Conservation (phyloP, 768 basidiomycete species). For the Hortiboletus campestris region DNA sequence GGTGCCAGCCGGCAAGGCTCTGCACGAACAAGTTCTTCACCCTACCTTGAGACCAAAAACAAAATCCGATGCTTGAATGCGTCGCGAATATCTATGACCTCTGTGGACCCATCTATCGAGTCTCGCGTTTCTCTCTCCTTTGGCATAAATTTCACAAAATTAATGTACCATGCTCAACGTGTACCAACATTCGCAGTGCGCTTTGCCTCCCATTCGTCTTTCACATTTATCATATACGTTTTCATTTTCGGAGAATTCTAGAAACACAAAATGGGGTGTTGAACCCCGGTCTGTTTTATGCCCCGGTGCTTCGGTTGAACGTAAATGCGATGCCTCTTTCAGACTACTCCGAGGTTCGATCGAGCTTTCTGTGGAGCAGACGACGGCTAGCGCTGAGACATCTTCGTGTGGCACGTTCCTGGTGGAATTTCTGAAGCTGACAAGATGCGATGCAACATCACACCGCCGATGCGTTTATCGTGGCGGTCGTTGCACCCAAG, state of each 20-base stretch:
- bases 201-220: background rate
- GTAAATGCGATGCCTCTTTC: slow-evolving; percentile 4
- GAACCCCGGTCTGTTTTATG: slow-evolving; percentile 10
- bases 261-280: slow-evolving; percentile 26
- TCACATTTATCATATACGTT: slow-evolving; percentile 1
- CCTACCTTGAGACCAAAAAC: slow-evolving; percentile 42
- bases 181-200: slow-evolving; percentile 23
- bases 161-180: slow-evolving; percentile 23
- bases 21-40: slow-evolving; percentile 89
- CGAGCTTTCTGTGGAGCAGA: background rate
- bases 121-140: background rate
- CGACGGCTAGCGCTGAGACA: too few species aligned
- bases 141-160: background rate
- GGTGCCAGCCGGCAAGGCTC: slow-evolving; percentile 91
- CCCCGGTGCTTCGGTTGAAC: slow-evolving; percentile 1
- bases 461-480: background rate
- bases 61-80: slow-evolving; percentile 25
- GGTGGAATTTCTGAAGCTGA: background rate
- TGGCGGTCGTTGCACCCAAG: background rate
- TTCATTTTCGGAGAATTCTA: slow-evolving; percentile 2
- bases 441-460: background rate
- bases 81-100: background rate
- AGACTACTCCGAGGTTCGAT: background rate
- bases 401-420: background rate
- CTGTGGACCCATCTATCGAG: background rate